These are phyloP conservation scores for Dictyostelium capitatum DNA, from an alignment of 78 protist species.

Conservation along the genomic window DNA sequence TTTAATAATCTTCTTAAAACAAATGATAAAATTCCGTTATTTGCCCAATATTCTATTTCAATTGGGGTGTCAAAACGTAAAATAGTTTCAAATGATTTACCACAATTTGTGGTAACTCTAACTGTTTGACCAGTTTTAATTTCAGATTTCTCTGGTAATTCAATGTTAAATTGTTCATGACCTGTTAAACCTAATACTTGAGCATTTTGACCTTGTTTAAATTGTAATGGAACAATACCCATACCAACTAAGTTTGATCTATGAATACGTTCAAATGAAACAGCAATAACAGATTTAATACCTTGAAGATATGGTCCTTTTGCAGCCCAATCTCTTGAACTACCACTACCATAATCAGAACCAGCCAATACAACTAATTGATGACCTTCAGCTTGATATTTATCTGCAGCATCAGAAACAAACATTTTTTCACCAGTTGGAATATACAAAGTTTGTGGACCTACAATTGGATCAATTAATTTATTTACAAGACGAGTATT, in stretches of 20 bases:
- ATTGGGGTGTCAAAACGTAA: constrained; percentile 91
- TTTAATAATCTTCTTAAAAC: constrained; percentile 72
- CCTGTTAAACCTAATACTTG: constrained; percentile 89
- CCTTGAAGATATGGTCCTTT: constrained; percentile 93
- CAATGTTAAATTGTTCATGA: constrained; percentile 82
- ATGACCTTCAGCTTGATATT: constrained; percentile 74
- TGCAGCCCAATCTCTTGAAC: constrained; percentile 96
- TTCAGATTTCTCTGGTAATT: constrained; percentile 48
- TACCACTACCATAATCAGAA: constrained; percentile 91
- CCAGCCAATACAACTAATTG: constrained; percentile 91
- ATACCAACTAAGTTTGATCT: constrained; percentile 89
- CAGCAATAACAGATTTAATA: constrained; percentile 91
- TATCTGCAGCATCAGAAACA: constrained; percentile 88
- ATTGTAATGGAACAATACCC: constrained; percentile 94
- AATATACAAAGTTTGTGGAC: constrained; percentile 89
- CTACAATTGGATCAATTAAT: constrained; percentile 74
- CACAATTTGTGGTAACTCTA: constrained; percentile 65
- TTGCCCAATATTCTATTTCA: constrained; percentile 86
- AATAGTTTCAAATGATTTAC: constrained; percentile 77
- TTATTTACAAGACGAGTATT: constrained; percentile 88
- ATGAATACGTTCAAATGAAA: constrained; percentile 91
- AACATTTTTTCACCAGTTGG: constrained; percentile 87
- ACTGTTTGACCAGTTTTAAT: constrained; percentile 84
- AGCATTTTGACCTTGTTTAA: constrained; percentile 88
- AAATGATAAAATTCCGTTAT: constrained; percentile 91